Base-by-base conservation (phyloP, 192 early-diverging fungal species). In the Neocallimastix lanati region DNA sequence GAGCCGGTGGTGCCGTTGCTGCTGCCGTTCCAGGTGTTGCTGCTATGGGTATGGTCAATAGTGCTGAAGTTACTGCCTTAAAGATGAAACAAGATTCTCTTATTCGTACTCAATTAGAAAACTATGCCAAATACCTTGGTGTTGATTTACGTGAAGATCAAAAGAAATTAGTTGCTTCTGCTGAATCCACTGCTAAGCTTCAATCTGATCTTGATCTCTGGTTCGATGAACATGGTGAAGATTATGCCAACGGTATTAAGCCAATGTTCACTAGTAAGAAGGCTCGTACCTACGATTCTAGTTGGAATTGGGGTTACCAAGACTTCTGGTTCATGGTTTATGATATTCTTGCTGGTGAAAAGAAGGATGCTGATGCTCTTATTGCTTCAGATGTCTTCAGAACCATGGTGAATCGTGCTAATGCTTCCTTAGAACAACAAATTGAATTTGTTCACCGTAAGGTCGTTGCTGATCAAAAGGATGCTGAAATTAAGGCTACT, bases 221-320 rank as follows among this genome's bases (percentile, higher is more conserved):
- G 95, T 84, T 90, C 81, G 92, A 88, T 81, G 96, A 98, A 87
- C 94, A 96, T 82, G 96, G 95, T 82, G 94, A 95, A 80, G 84
- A 90, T 80, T 97, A 96, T 85, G 92, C 92, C 30, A 89, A 93
- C 80, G 96, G 96, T 78, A 96, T 97, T 88, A 90, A 90, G 79
- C 95, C 95, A 16, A 79, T 89, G 28, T 97, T 97, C 84, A 91
- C 88, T 79, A 85, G 88, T 14, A 88, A 91, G 82, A 97, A 96
- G 88, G 95, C 94, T 36, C 93, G 96, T 76, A 86, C 84, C 33
- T 97, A 94, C 81, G 94, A 97, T 81, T 97, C 96, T 77, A 92
- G 94, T 91, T 97, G 96, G 96, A 97, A 97, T 88, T 97, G 96
- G 96, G 92, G 90, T 67, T 90, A 92, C 78, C 94, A 95, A 82